Conservation (phyloP, 1,284 basidiomycete species). For the Pseudozyma thailandica region DNA sequence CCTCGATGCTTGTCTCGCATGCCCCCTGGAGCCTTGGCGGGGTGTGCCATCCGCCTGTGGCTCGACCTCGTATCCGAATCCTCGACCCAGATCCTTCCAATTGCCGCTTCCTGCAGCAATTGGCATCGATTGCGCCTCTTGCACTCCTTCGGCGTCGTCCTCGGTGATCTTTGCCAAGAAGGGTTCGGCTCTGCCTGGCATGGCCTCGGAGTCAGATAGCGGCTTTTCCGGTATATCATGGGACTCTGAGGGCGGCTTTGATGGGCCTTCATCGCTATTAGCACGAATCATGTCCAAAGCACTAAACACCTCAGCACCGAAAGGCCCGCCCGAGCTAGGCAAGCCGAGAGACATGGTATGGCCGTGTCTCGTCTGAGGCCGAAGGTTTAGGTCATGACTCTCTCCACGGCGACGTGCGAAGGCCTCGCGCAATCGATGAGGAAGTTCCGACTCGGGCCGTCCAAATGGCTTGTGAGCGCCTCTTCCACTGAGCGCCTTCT, state of each 20-base stretch:
- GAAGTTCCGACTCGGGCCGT: constrained; percentile 28
- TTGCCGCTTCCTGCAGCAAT: constrained; percentile 15
- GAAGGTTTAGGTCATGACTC: constrained; percentile 10
- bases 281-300: constrained; percentile 55
- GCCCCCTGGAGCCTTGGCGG: constrained; percentile 1
- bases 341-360: constrained; percentile 60
- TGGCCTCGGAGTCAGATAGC: constrained; percentile 31
- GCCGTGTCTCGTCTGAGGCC: constrained; percentile 14
- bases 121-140: not conserved
- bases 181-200: constrained; percentile 4
- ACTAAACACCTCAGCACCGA: constrained; percentile 51
- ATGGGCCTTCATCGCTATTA: constrained; percentile 33
- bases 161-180: constrained; percentile 26
- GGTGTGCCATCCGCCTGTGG: not conserved
- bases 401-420: constrained; percentile 32
- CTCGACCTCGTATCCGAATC: constrained; percentile 56
- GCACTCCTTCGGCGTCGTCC: constrained; percentile 22
- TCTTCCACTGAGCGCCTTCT: not conserved
- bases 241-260: constrained; percentile 26
- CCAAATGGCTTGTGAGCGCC: constrained; percentile 5
- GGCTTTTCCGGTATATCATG: constrained; percentile 23
- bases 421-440: constrained; percentile 30
- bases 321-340: constrained; percentile 51
- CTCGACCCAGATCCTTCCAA: constrained; percentile 55
- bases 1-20: constrained; percentile 33